Percentiles rank a stretch among this genome's conserved stretches.
Evolutionary conservation across 306 rosid species (phyloP).

Genomic region (Pyrus communis): DNA sequence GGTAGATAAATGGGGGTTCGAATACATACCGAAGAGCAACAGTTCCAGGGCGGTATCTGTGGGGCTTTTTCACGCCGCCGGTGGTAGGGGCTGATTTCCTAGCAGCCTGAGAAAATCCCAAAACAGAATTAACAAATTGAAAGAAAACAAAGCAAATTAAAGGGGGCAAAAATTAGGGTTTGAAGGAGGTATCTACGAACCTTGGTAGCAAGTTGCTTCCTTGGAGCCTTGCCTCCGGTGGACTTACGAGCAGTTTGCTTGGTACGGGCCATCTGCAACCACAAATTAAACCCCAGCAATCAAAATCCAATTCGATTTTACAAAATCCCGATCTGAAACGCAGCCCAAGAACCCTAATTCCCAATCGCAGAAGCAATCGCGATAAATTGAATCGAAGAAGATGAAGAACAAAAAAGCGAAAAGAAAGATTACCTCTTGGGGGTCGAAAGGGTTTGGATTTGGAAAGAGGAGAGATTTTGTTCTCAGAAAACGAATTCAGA

Average conservation of each 20-base stretch:
- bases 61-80: conserved; percentile 53
- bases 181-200: background rate
- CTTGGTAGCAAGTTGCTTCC: conserved; percentile 38
- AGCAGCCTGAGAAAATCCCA: conserved; percentile 29
- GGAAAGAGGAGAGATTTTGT: background rate
- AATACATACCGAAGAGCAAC: conserved; percentile 35
- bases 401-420: background rate
- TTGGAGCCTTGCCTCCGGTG: conserved; percentile 37
- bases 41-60: conserved; percentile 46
- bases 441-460: background rate
- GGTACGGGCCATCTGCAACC: conserved; percentile 37
- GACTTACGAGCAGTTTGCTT: conserved; percentile 42
- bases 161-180: background rate
- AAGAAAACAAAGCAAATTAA: background rate
- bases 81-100: conserved; percentile 43
- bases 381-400: background rate
- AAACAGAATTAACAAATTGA: background rate
- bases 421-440: background rate
- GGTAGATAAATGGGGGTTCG: background rate
- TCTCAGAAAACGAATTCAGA: background rate
- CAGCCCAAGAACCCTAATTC: background rate
- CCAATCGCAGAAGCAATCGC: background rate
- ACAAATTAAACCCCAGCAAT: background rate
- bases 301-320: background rate
- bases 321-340: background rate